phyloP scores from a whole-genome alignment of 371 early-diverging fungal genomes.

The Capillidium heterosporum region DNA sequence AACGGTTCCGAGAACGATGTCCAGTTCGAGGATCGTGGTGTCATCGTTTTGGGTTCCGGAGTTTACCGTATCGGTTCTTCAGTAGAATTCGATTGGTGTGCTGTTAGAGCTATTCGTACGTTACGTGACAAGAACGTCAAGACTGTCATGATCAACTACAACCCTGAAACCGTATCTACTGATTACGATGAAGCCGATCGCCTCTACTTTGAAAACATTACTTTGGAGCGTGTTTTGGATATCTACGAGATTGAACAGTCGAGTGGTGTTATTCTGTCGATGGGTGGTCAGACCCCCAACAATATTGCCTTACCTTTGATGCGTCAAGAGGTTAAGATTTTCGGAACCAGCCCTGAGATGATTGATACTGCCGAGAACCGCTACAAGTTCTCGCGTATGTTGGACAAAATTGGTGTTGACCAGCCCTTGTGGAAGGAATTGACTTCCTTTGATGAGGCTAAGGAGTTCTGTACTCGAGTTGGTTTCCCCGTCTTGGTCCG shows the following conservation, averaged over 20 bases:
- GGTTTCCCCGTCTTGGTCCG: constrained; percentile 86
- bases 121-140: constrained; percentile 54
- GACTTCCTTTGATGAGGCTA: constrained; percentile 56
- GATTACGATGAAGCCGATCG: constrained; percentile 91
- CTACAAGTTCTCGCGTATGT: constrained; percentile 73
- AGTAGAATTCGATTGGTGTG: constrained; percentile 93
- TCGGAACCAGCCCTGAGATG: constrained; percentile 80
- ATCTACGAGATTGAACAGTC: constrained; percentile 74
- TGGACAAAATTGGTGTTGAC: constrained; percentile 79
- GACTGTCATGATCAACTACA: constrained; percentile 93
- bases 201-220: constrained; percentile 83
- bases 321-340: constrained; percentile 42
- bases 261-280: constrained; percentile 61
- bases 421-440: constrained; percentile 91
- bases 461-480: constrained; percentile 59
- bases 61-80: constrained; percentile 88
- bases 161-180: constrained; percentile 91
- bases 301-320: constrained; percentile 78
- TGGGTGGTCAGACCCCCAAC: constrained; percentile 87
- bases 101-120: constrained; percentile 61
- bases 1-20: constrained; percentile 73
- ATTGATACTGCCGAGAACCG: constrained; percentile 88
- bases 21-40: constrained; percentile 61
- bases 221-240: constrained; percentile 79
- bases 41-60: constrained; percentile 88